Base-by-base conservation (phyloP, 441 rosid genomes). In the Breynia disticha region DNA sequence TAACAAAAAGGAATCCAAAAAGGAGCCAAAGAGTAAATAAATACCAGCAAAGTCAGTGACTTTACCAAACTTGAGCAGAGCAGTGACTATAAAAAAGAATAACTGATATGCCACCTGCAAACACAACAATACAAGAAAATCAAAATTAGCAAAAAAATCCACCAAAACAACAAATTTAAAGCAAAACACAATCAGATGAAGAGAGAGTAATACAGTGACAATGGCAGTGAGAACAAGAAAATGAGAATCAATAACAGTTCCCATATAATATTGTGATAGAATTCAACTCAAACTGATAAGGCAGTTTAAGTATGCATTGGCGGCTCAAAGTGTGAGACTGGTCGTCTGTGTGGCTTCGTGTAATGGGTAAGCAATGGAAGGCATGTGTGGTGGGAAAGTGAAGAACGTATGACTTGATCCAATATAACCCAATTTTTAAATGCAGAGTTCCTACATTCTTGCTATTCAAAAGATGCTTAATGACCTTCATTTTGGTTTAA, bases 11-110 rank as follows among this genome's bases (percentile, higher is more conserved):
- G 44, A 44, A 20, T 19, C 14, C 44, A 21, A 28, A 18, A n/a
- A 45, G n/a, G 13, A n/a, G 8, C n/a, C n/a, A 37, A 7, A 39
- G 2, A 22, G 38, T 17, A 43, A 32, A 28, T 0, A 1, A 6
- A 43, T 78, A 86, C 95, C 98, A 5, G 98, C 96, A 70, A 90
- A 83, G 78, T 90, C 98, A 12, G 93, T 90, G 75, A 90, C 88
- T 83, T 85, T 80, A 72, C 87, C 96, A 52, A 85, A 68, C 74
- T 81, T 90, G 74, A 83, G 82, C 61, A 84, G 79, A 61, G 90
- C 96, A 43, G 93, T 85, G 84, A 90, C 66, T 46, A 83, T 51
- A 49, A 90, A 91, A 77, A 91, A 91, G 32, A 82, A 46, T 1
- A 83, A 61, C 69, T 91, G 96, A 60, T 87, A 91, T 47, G 68